These are phyloP conservation scores for Mangifera indica DNA, from an alignment of 345 rosid genomes.

Conservation along the genomic window DNA sequence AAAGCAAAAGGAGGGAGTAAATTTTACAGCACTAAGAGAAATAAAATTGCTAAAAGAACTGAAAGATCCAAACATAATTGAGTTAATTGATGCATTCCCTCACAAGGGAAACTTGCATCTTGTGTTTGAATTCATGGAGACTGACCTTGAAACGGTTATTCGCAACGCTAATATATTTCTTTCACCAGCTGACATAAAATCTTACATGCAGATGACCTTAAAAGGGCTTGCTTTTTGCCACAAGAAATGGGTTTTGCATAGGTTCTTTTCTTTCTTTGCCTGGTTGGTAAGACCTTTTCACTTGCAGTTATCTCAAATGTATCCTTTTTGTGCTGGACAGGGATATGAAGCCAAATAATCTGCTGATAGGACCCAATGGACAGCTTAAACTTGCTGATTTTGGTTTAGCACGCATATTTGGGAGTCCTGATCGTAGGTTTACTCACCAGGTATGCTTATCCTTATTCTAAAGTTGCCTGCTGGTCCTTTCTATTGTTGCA, in stretches of 20 bases:
- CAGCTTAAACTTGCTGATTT: constrained; percentile 93
- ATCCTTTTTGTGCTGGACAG: constrained; percentile 40
- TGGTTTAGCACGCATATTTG: constrained; percentile 91
- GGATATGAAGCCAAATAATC: constrained; percentile 98
- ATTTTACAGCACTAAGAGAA: constrained; percentile 95
- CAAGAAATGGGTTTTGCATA: constrained; percentile 94
- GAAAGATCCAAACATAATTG: constrained; percentile 78
- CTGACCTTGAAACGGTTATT: constrained; percentile 96
- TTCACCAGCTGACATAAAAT: constrained; percentile 89
- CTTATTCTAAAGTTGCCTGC: neutral
- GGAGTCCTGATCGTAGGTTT: constrained; percentile 86
- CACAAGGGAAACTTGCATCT: constrained; percentile 96
- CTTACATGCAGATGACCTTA: constrained; percentile 86
- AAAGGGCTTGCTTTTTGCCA: constrained; percentile 88
- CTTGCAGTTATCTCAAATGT: constrained; percentile 17
- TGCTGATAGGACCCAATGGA: constrained; percentile 81
- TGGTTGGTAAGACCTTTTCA: constrained; percentile 14
- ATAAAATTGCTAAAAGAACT: constrained; percentile 94
- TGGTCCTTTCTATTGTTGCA: neutral
- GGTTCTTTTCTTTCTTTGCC: constrained; percentile 39
- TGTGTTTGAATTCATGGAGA: constrained; percentile 97
- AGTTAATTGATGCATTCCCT: constrained; percentile 84
- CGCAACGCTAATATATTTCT: constrained; percentile 84
- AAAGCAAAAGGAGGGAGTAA: constrained; percentile 94
- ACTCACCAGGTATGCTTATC: constrained; percentile 72